Percentiles rank a stretch among this genome's conserved stretches.
Evolutionary conservation across 1,284 basidiomycete genomes (phyloP).

Genomic region (Violaceomyces palustris): DNA sequence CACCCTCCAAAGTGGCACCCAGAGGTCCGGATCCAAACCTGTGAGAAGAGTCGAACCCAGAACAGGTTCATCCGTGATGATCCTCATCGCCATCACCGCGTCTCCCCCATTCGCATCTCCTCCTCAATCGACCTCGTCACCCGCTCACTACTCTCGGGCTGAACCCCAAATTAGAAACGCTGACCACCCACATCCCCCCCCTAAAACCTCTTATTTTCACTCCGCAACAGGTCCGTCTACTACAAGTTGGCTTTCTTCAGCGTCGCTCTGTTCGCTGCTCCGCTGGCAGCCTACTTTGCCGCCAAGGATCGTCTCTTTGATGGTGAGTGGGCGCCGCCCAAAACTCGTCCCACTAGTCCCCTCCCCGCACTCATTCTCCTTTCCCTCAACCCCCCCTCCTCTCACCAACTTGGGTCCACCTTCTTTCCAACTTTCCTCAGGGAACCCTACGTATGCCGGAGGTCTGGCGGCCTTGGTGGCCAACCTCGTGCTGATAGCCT

Average conservation of each 20-base stretch:
- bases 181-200: no score
- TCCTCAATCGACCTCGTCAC: conserved; percentile 3
- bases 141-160: no score
- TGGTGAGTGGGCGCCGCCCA: no score
- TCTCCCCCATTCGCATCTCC: conserved; percentile 6
- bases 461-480: conserved; percentile 48
- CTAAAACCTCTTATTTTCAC: no score
- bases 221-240: conserved; percentile 36
- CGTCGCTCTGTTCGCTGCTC: conserved; percentile 42
- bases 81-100: conserved; percentile 3
- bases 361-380: neutral
- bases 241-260: conserved; percentile 47
- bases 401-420: neutral
- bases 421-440: conserved; percentile 12
- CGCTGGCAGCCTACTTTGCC: conserved; percentile 41
- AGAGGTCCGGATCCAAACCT: conserved; percentile 31
- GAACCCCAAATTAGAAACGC: no score
- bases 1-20: conserved; percentile 33
- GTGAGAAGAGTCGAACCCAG: conserved; percentile 1
- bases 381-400: no score
- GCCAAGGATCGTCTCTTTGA: conserved; percentile 37
- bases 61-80: neutral
- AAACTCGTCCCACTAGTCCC: neutral
- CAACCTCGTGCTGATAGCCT: conserved; percentile 47
- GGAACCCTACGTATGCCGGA: conserved; percentile 48